Evolutionary conservation across 129 eudicot species (phyloP), one percentile per base, ranked within the genome.

Genomic region (Arctium lappa): DNA sequence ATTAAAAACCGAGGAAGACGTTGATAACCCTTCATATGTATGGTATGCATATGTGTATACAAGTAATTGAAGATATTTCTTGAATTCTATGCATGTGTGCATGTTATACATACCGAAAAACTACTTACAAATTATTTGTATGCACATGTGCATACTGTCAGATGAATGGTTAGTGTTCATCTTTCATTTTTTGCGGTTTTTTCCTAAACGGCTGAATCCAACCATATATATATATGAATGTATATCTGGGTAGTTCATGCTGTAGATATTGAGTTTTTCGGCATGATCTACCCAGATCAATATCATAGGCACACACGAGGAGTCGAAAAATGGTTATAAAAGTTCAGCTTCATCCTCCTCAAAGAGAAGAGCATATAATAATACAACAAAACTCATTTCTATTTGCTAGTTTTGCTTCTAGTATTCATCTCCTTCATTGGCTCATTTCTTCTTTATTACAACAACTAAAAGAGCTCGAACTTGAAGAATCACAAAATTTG

Each of bases 311-410:
- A 5, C 34, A 77, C 27, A 60, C 2, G 36, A 36, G 27, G 5
- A 36, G 27, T 60, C n/a, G 0, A 9, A 72, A 78, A 62, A 78
- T n/a, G 12, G 74, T 37, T 63, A 18, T 77, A 79, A 9, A 69
- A 48, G 22, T 32, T 46, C 82, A 18, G 78, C 87, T 32, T 63
- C 81, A 72, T 84, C 92, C 79, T 86, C 90, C 73, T 85, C 89
- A 22, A 89, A 81, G 75, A 85, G 92, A 81, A 89, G 87, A 71
- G 82, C 86, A 6, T 87, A 82, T 62, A 89, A 82, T 34, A 77
- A 66, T 75, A 80, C 80, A 40, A 87, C 83, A 85, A 30, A 87
- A 63, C 83, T 89, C 22, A 78, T 87, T 60, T 16, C 4, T 89
- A 85, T 86, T 31, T 85, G 78, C 79, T 87, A 13, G 84, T 82